A percentile compares a stretch with the other conserved stretches of the same genome.
phyloP scores from a whole-genome alignment of 306 rosid genomes.

The Vicia sativa region DNA sequence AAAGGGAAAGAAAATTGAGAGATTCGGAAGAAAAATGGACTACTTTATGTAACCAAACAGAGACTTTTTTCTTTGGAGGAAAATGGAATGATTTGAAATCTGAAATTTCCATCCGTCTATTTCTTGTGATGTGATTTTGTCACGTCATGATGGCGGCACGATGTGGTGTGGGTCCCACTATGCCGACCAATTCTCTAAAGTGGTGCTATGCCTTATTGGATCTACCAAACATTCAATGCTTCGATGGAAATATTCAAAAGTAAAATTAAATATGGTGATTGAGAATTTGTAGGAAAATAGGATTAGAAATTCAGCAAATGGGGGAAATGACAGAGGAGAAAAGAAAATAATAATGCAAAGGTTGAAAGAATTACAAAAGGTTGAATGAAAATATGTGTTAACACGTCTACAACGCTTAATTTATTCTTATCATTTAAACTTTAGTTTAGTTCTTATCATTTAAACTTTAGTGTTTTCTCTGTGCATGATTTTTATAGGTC shows the following conservation, averaged over 20 bases:
- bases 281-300: neutral
- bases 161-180: constrained; percentile 38
- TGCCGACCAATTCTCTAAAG: constrained; percentile 37
- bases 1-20: neutral
- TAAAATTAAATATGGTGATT: neutral
- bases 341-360: neutral
- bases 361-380: neutral
- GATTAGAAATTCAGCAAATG: constrained; percentile 12
- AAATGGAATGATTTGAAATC: constrained; percentile 22
- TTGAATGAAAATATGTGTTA: neutral
- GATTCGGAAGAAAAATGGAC: constrained; percentile 18
- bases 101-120: constrained; percentile 33
- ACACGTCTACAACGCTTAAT: neutral
- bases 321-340: neutral
- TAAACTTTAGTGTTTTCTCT: no score
- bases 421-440: no score
- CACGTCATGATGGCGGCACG: constrained; percentile 43
- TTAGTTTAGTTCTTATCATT: no score
- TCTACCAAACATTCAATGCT: constrained; percentile 21
- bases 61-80: constrained; percentile 15
- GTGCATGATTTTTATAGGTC: no score
- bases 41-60: constrained; percentile 27
- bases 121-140: neutral
- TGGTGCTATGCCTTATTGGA: constrained; percentile 20
- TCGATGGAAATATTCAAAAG: constrained; percentile 8